Conservation (phyloP, 257 asterid genomes). For the Perilla frutescens region DNA sequence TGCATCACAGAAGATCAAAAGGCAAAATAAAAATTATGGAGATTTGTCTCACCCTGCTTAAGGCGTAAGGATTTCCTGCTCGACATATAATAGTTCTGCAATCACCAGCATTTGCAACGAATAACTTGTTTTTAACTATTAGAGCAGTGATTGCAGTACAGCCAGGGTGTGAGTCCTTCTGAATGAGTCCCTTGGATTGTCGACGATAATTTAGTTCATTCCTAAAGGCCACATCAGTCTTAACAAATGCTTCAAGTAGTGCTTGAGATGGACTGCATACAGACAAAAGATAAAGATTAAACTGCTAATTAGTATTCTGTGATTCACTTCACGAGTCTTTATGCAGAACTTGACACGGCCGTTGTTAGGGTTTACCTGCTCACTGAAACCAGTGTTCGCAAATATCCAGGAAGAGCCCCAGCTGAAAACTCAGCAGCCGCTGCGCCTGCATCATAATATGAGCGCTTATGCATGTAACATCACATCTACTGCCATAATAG, state of each 20-base stretch:
- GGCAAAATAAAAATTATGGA: neutral
- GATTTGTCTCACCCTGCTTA: constrained; percentile 78
- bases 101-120: constrained; percentile 98
- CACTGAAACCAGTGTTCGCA: constrained; percentile 54
- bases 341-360: constrained; percentile 11
- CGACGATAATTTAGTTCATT: constrained; percentile 58
- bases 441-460: constrained; percentile 59
- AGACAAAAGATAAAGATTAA: constrained; percentile 20
- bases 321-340: constrained; percentile 20
- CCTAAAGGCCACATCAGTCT: constrained; percentile 86
- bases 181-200: constrained; percentile 58
- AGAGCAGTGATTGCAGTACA: constrained; percentile 89
- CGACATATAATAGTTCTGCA: constrained; percentile 88
- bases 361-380: constrained; percentile 48
- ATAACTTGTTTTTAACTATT: constrained; percentile 66
- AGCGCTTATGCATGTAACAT: constrained; percentile 22
- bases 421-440: constrained; percentile 97
- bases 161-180: constrained; percentile 91
- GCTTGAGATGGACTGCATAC: constrained; percentile 78
- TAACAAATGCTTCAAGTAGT: constrained; percentile 69
- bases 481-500: constrained; percentile 19
- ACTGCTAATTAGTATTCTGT: constrained; percentile 23
- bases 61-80: constrained; percentile 65
- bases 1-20: neutral
- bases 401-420: constrained; percentile 84